These are phyloP conservation scores for Yarrowia alimentaria DNA, from an alignment of 805 yeast genomes.

Conservation along the genomic window DNA sequence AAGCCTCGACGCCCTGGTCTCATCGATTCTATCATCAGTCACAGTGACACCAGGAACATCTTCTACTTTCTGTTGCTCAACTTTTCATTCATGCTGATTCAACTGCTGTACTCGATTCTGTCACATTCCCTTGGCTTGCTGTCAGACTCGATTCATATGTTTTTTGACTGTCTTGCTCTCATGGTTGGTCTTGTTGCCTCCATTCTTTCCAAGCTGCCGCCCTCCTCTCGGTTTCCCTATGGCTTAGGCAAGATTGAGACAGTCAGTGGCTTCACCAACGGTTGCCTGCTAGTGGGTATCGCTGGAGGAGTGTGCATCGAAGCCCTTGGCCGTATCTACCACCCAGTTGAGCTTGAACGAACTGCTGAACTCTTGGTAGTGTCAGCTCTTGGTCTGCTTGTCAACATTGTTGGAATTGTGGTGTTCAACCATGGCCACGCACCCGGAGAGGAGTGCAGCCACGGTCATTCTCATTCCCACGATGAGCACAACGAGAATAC, in stretches of 20 bases:
- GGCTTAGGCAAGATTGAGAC: slow-evolving; percentile 85
- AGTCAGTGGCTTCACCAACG: slow-evolving; percentile 93
- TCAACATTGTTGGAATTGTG: slow-evolving; percentile 87
- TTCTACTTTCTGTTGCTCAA: slow-evolving; percentile 83
- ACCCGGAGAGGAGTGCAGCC: slow-evolving; percentile 44
- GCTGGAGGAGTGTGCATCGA: slow-evolving; percentile 85
- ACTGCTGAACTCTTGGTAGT: slow-evolving; percentile 85
- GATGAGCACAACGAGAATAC: slow-evolving; percentile 58
- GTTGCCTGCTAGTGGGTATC: slow-evolving; percentile 80
- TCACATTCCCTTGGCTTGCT: slow-evolving; percentile 88
- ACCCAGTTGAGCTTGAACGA: slow-evolving; percentile 73
- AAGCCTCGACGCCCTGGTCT: slow-evolving; percentile 10
- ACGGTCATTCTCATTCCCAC: slow-evolving; percentile 44
- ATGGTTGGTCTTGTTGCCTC: slow-evolving; percentile 89
- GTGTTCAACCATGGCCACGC: slow-evolving; percentile 88
- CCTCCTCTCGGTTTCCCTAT: slow-evolving; percentile 75
- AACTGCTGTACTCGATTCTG: slow-evolving; percentile 83
- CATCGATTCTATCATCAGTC: slow-evolving; percentile 43
- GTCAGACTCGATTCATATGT: slow-evolving; percentile 95
- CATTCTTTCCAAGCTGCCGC: slow-evolving; percentile 55
- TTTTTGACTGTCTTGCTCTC: slow-evolving; percentile 87
- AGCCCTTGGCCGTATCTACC: slow-evolving; percentile 73
- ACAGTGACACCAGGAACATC: slow-evolving; percentile 80
- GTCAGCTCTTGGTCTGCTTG: slow-evolving; percentile 77
- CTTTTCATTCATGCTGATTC: slow-evolving; percentile 91